phyloP scores from a whole-genome alignment of 441 rosid genomes.

The Eutrema salsugineum region DNA sequence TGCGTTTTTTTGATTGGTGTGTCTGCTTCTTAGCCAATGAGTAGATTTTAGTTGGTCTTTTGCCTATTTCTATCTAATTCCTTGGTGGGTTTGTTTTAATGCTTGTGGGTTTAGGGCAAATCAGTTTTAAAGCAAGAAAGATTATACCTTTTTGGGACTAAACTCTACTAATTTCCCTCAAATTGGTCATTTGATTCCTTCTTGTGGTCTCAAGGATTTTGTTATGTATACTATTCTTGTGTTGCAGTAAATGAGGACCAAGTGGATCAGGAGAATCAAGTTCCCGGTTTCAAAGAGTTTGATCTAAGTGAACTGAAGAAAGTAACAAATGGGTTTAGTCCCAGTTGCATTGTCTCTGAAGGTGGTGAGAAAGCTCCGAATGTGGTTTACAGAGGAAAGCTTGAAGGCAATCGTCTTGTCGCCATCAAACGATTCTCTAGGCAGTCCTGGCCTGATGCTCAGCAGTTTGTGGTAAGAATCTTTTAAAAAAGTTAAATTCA shows the following conservation, averaged over 20 bases:
- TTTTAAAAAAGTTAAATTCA: neutral
- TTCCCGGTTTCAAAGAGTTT: conserved; percentile 49
- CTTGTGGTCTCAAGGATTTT: neutral
- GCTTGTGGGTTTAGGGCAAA: conserved; percentile 6
- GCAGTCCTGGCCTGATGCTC: conserved; percentile 74
- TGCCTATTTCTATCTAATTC: neutral
- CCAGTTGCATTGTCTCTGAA: conserved; percentile 60
- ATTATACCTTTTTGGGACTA: conserved; percentile 16
- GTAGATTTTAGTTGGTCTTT: neutral
- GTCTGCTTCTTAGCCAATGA: neutral
- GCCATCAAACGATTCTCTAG: conserved; percentile 66
- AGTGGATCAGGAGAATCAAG: conserved; percentile 29
- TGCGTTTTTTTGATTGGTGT: neutral
- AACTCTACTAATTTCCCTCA: neutral
- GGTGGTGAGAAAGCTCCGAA: conserved; percentile 75
- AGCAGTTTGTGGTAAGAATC: conserved; percentile 51
- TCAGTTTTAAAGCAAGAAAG: conserved; percentile 9
- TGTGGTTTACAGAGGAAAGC: conserved; percentile 61
- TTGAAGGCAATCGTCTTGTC: conserved; percentile 51
- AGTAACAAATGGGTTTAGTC: conserved; percentile 59
- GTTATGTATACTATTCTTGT: neutral
- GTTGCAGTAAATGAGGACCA: conserved; percentile 36
- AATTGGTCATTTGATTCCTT: neutral
- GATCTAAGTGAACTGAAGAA: conserved; percentile 40
- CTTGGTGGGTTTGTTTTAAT: conserved; percentile 4